These are phyloP conservation scores for Beauveria pseudobassiana DNA, from an alignment of 2,329 filamentous ascomycete genomes.

Conservation along the genomic window DNA sequence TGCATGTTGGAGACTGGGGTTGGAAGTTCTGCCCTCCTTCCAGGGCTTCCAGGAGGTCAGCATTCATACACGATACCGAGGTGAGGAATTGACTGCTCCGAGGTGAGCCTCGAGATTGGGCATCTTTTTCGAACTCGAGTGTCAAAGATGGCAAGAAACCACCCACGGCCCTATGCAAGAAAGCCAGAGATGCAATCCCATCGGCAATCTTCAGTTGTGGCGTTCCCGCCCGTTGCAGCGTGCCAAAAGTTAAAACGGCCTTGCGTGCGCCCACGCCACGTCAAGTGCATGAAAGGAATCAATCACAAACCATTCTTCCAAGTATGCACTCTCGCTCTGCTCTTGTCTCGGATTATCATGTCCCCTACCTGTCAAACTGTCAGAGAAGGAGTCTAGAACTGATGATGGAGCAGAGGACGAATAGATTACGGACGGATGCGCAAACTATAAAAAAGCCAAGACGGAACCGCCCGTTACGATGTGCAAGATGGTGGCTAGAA, in stretches of 20 bases:
- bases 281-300: not conserved
- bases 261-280: not conserved
- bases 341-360: not conserved
- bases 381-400: not conserved
- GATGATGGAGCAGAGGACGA: not conserved
- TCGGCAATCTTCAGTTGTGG: conserved; percentile 9
- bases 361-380: not conserved
- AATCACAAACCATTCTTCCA: not conserved
- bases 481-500: conserved; percentile 5
- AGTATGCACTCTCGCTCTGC: not conserved
- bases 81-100: too few relatives aligned
- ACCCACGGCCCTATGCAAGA: not conserved
- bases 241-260: not conserved
- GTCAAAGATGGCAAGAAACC: not conserved
- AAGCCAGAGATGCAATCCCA: conserved; percentile 1
- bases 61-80: too few relatives aligned
- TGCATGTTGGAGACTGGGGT: not conserved
- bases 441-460: conserved; percentile 10
- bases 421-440: not conserved
- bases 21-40: too few relatives aligned
- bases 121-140: not conserved
- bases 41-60: too few relatives aligned
- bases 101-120: not conserved
- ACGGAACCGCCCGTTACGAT: conserved; percentile 7
- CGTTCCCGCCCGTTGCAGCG: not conserved